These are phyloP conservation scores for Priceomyces castillae DNA, from an alignment of 805 yeast genomes.

Conservation along the genomic window DNA sequence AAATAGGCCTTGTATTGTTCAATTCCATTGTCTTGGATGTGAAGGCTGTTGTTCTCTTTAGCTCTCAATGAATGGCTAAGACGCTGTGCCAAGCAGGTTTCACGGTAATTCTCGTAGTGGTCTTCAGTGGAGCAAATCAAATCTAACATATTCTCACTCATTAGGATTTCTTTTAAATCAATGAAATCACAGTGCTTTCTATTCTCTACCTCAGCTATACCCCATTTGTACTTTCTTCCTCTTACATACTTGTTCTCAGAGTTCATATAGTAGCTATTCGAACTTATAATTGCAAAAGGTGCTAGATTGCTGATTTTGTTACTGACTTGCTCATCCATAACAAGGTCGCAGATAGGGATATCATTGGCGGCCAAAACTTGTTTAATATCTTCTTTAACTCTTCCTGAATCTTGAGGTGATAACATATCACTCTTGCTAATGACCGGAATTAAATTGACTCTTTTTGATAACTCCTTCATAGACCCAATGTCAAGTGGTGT, in stretches of 20 bases:
- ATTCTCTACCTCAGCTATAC: conserved; percentile 79
- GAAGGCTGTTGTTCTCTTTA: background rate
- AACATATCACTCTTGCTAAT: conserved; percentile 38
- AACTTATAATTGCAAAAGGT: conserved; percentile 74
- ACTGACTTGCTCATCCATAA: conserved; percentile 29
- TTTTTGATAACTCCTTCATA: conserved; percentile 31
- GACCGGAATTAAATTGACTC: conserved; percentile 40
- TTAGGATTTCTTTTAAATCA: conserved; percentile 58
- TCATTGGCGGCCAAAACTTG: conserved; percentile 20
- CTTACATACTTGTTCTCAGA: conserved; percentile 46
- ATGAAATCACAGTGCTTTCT: conserved; percentile 73
- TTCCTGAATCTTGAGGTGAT: conserved; percentile 21
- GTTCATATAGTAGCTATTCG: conserved; percentile 41
- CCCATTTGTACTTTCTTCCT: conserved; percentile 85
- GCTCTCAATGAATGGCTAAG: conserved; percentile 19
- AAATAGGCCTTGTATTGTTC: conserved; percentile 40
- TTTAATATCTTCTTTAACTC: conserved; percentile 26
- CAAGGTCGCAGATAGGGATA: conserved; percentile 31
- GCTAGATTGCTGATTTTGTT: conserved; percentile 37
- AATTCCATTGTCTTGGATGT: conserved; percentile 20
- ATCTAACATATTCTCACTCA: conserved; percentile 74
- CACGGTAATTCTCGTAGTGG: conserved; percentile 72
- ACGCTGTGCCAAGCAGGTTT: conserved; percentile 52
- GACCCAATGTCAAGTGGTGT: conserved; percentile 34
- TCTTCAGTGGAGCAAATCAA: conserved; percentile 71